Evolutionary conservation across 768 basidiomycete genomes (phyloP).

Genomic region (Kwoniella pini): DNA sequence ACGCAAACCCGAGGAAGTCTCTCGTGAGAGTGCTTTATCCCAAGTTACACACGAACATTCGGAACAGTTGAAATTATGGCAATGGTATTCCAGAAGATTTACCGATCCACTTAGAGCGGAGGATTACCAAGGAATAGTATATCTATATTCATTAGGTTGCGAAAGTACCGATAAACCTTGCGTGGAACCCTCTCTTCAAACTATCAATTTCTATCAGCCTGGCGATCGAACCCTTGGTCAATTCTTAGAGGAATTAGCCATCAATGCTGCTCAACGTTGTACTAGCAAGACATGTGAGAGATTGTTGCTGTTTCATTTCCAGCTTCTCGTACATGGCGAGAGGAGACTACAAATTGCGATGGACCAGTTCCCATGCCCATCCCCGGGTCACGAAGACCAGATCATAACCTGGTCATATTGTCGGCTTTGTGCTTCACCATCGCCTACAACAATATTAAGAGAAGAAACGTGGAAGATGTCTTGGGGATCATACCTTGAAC

Average conservation of each 20-base stretch:
- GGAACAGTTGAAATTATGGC: conserved; percentile 87
- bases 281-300: conserved; percentile 81
- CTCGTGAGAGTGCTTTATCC: conserved; percentile 69
- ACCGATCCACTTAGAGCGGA: conserved; percentile 82
- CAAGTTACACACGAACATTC: conserved; percentile 76
- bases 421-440: conserved; percentile 73
- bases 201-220: conserved; percentile 86
- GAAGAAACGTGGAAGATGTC: conserved; percentile 92
- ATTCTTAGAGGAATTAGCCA: conserved; percentile 75
- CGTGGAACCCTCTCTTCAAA: conserved; percentile 63
- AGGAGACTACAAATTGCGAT: conserved; percentile 78
- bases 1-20: conserved; percentile 70
- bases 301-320: conserved; percentile 78
- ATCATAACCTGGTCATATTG: conserved; percentile 83
- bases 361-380: conserved; percentile 64
- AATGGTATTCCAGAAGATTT: conserved; percentile 90
- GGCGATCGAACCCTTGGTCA: conserved; percentile 91
- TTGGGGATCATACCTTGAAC: conserved; percentile 92
- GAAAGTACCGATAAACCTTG: conserved; percentile 74
- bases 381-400: conserved; percentile 59
- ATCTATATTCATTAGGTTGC: conserved; percentile 79
- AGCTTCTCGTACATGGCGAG: conserved; percentile 87
- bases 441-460: conserved; percentile 85
- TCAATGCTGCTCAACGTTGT: conserved; percentile 64
- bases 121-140: conserved; percentile 84